A percentile compares a stretch with the other conserved stretches of the same genome.
phyloP scores from a whole-genome alignment of 306 rosid genomes.

The Vigna angularis region DNA sequence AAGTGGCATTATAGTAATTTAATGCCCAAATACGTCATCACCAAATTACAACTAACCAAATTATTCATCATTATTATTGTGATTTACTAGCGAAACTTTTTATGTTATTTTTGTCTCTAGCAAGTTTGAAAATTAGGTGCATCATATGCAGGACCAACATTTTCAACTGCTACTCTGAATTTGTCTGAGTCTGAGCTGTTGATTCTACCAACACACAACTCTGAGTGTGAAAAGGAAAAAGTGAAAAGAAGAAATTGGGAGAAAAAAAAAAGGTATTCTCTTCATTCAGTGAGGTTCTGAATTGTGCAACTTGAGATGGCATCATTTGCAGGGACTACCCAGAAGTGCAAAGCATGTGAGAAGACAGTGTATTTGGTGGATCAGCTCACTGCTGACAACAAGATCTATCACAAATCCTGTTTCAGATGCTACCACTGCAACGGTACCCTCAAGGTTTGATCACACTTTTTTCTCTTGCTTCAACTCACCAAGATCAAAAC shows the following conservation, averaged over 20 bases:
- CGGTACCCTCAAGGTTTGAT: slow-evolving; percentile 83
- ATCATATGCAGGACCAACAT: slow-evolving; percentile 3
- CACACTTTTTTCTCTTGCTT: not conserved
- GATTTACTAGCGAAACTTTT: not conserved
- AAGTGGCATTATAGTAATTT: slow-evolving; percentile 40
- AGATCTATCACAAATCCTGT: slow-evolving; percentile 87
- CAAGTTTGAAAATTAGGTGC: slow-evolving; percentile 1
- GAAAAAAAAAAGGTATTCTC: not conserved
- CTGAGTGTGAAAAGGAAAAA: not conserved
- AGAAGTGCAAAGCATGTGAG: slow-evolving; percentile 89
- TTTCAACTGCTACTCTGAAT: slow-evolving; percentile 28
- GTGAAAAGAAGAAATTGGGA: not conserved
- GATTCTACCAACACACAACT: slow-evolving; percentile 23
- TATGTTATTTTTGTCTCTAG: slow-evolving; percentile 43
- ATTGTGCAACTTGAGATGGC: slow-evolving; percentile 59
- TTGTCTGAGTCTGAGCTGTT: slow-evolving; percentile 53
- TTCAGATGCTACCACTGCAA: slow-evolving; percentile 98
- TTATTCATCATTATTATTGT: not conserved
- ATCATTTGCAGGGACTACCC: slow-evolving; percentile 87
- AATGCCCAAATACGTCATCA: slow-evolving; percentile 21
- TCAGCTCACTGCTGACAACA: slow-evolving; percentile 85
- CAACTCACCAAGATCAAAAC: not conserved
- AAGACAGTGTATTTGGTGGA: slow-evolving; percentile 92
- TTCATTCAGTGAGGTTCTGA: slow-evolving; percentile 13
- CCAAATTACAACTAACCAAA: slow-evolving; percentile 32